Percentiles rank a stretch among this genome's conserved stretches.
phyloP scores from a whole-genome alignment of 495 filamentous ascomycete genomes.

The Margaritispora aquatica region DNA sequence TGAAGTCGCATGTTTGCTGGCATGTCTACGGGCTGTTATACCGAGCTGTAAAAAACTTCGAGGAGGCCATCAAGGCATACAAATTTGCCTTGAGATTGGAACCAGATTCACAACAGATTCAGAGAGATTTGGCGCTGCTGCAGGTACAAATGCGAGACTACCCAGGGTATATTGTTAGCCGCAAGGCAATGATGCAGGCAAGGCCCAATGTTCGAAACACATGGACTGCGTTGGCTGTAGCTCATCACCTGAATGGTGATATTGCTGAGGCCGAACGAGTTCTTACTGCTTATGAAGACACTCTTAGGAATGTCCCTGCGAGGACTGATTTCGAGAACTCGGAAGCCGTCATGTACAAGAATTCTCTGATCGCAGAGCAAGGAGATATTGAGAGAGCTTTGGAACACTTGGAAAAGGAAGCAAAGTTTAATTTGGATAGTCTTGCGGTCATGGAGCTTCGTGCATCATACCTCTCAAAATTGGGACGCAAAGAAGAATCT shows the following conservation, averaged over 20 bases:
- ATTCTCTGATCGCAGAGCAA: conserved; percentile 82
- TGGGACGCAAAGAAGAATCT: conserved; percentile 76
- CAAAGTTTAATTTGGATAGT: conserved; percentile 74
- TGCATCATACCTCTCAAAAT: conserved; percentile 75
- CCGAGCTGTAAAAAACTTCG: conserved; percentile 89
- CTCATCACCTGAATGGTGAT: conserved; percentile 83
- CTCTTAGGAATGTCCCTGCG: conserved; percentile 67
- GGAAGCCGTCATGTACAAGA: conserved; percentile 96
- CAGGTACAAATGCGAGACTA: conserved; percentile 98
- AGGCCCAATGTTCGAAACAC: conserved; percentile 76
- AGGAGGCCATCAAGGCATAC: conserved; percentile 98
- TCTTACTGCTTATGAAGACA: conserved; percentile 86
- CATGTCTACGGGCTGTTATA: conserved; percentile 98
- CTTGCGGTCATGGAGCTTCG: conserved; percentile 85
- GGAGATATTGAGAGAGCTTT: conserved; percentile 75
- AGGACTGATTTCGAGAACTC: conserved; percentile 83
- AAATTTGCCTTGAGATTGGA: conserved; percentile 89
- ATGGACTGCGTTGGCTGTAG: conserved; percentile 93
- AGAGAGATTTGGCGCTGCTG: conserved; percentile 85
- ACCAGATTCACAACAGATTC: conserved; percentile 88
- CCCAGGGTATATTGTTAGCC: conserved; percentile 83
- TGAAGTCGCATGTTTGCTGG: conserved; percentile 99
- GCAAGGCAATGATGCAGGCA: conserved; percentile 75
- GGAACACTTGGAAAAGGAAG: conserved; percentile 74
- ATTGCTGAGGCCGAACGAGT: conserved; percentile 83